Evolutionary conservation across 129 eudicot genomes (phyloP), one percentile per base, ranked within the genome.

Genomic region (Arctium minus): DNA sequence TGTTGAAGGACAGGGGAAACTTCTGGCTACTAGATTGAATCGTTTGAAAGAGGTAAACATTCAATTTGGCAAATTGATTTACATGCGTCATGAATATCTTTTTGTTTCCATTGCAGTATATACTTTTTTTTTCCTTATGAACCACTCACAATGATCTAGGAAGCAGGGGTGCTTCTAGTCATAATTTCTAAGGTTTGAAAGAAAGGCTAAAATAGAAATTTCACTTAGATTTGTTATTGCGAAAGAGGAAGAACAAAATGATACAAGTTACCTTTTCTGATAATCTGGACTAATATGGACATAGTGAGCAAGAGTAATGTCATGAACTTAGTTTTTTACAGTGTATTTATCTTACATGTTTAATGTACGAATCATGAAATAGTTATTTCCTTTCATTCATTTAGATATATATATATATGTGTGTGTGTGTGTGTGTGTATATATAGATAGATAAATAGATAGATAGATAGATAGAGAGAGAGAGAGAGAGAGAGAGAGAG

Each of bases 31-130:
- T 44, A 83, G 99, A 89, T 88, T 83, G 29, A 89, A 83, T 73
- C 95, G 86, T 72, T 79, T 93, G 86, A 90, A 88, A 79, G 89
- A 93, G 99, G 99, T 91, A 89, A 80, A 17, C 50, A 36, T 86
- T 35, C 27, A n/a, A 67, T 5, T 27, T 79, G 27, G 17, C 60
- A 76, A 74, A 65, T 22, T n/a, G 32, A 56, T 71, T 10, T 80
- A 15, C 29, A 60, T 4, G 15, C 30, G 31, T 78, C 44, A 10
- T 64, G 46, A 44, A 46, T 38, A 44, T 56, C 53, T 53, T 33
- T 81, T 32, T 70, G 38, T 35, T 73, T 38, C 79, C 74, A 60
- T 62, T 72, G 73, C 70, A 81, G 72, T 72, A 67, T 64, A 4
- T 12, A 35, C 84, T 35, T 60, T 5, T 60, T 60, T 13, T 17